phyloP scores from a whole-genome alignment of 2,329 filamentous ascomycete genomes.

The Aspergillus caelatus region DNA sequence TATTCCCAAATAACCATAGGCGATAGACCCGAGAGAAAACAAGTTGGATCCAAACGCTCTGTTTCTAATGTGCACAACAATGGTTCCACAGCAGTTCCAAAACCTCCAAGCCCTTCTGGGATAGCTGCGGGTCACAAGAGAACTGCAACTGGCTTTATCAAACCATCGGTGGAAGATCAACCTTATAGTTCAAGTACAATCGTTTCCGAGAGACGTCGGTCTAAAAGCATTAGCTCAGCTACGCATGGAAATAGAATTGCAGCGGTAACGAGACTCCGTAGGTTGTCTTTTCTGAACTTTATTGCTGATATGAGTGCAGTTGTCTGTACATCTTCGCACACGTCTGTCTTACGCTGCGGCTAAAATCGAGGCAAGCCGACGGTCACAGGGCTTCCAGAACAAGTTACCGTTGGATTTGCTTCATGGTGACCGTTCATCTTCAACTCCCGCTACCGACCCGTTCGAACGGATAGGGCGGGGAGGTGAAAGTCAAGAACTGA shows the following conservation, averaged over 20 bases:
- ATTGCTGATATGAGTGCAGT: conserved; percentile 50
- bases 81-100: conserved; percentile 17
- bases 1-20: neutral
- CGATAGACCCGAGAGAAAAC: neutral
- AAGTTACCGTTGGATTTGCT: conserved; percentile 77
- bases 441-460: conserved; percentile 59
- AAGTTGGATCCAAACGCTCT: conserved; percentile 1
- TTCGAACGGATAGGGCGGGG: conserved; percentile 51
- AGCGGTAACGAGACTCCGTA: conserved; percentile 63
- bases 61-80: conserved; percentile 14
- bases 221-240: conserved; percentile 71
- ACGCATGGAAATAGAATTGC: conserved; percentile 71
- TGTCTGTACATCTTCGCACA: conserved; percentile 77
- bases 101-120: conserved; percentile 17
- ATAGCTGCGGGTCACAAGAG: conserved; percentile 63
- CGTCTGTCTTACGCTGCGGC: conserved; percentile 91
- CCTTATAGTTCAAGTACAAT: conserved; percentile 36
- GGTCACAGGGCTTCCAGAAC: conserved; percentile 70
- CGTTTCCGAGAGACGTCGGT: conserved; percentile 55
- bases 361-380: conserved; percentile 89
- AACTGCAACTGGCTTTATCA: conserved; percentile 75
- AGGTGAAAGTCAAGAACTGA: conserved; percentile 10
- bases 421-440: conserved; percentile 64
- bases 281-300: neutral
- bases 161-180: conserved; percentile 43